These are phyloP conservation scores for Pseudogymnoascus sp. DNA, from an alignment of 2,329 filamentous ascomycete genomes.

Conservation along the genomic window DNA sequence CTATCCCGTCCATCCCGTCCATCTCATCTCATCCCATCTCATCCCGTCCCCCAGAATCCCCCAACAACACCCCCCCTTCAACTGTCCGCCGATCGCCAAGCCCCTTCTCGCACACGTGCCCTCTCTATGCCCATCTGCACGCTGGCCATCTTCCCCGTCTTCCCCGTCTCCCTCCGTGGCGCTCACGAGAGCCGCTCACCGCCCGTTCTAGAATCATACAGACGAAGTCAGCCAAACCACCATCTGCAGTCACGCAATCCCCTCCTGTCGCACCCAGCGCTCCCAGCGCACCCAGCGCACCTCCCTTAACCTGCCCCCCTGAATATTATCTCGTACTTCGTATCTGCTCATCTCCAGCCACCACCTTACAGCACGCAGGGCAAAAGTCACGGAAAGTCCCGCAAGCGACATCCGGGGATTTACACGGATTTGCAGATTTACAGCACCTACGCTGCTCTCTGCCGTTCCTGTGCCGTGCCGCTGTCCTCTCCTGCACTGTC, in stretches of 20 bases:
- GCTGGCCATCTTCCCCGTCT: neutral
- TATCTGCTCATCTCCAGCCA: neutral
- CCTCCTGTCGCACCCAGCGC: neutral
- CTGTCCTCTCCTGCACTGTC: neutral
- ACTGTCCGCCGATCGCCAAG: neutral
- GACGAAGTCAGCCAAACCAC: neutral
- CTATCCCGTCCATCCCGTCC: neutral
- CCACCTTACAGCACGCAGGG: neutral
- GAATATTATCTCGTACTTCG: neutral
- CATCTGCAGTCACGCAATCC: neutral
- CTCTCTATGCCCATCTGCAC: neutral
- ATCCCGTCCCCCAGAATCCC: neutral
- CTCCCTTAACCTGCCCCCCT: neutral
- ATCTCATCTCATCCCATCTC: neutral
- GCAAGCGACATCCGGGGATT: neutral
- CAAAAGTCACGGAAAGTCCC: neutral
- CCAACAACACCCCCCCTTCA: neutral
- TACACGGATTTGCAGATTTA: neutral
- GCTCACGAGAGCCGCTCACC: neutral
- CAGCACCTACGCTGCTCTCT: neutral
- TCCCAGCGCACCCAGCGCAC: neutral
- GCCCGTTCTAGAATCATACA: neutral
- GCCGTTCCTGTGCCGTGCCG: neutral
- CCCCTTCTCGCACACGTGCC: neutral
- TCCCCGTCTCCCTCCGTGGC: neutral